phyloP scores from a whole-genome alignment of 768 basidiomycete species.

The Candolleomyces eurysporus region DNA sequence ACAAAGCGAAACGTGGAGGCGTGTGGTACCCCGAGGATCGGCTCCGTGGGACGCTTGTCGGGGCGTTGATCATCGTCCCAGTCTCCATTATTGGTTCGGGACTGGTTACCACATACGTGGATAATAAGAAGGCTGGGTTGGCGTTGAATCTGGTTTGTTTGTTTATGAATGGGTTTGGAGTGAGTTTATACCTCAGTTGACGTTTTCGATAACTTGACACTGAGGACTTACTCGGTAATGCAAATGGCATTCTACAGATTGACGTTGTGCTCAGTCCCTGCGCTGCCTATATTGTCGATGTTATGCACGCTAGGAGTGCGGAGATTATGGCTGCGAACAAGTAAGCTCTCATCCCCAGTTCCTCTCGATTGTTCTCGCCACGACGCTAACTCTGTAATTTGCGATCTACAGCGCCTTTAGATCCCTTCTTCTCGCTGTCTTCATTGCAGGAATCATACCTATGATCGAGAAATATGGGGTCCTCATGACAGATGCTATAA shows the following conservation, averaged over 20 bases:
- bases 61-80: conserved; percentile 49
- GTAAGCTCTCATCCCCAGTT: conserved; percentile 32
- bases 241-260: conserved; percentile 32
- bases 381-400: neutral
- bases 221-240: too few species aligned
- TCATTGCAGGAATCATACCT: conserved; percentile 5
- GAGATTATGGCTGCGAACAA: conserved; percentile 54
- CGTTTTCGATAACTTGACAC: too few species aligned
- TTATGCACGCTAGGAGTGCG: conserved; percentile 60
- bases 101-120: conserved; percentile 48
- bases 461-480: conserved; percentile 11
- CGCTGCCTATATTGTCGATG: conserved; percentile 57
- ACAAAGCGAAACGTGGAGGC: conserved; percentile 42
- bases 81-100: conserved; percentile 49
- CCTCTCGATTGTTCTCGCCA: neutral
- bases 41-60: conserved; percentile 44
- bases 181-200: conserved; percentile 17
- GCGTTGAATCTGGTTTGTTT: conserved; percentile 50
- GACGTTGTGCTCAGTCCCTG: conserved; percentile 54
- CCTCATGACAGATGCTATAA: conserved; percentile 3
- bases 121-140: conserved; percentile 44
- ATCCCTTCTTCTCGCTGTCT: neutral
- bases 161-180: conserved; percentile 63
- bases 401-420: conserved; percentile 6
- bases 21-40: conserved; percentile 73